Evolutionary conservation across 192 early-diverging fungal species (phyloP).

Genomic region (Backusella circina): DNA sequence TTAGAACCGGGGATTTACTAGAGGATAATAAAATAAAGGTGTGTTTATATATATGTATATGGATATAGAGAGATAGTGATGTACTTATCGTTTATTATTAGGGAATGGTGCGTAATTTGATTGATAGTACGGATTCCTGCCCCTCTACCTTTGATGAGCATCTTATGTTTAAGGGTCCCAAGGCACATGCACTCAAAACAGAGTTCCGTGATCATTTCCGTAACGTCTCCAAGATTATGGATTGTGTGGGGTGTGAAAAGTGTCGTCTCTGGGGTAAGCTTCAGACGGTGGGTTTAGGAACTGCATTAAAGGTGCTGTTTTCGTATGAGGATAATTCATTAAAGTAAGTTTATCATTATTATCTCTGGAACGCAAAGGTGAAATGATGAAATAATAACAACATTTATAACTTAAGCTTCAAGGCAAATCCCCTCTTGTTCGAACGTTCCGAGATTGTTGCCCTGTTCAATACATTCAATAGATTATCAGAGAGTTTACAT

Average conservation of each 20-base stretch:
- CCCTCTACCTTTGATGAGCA: conserved; percentile 89
- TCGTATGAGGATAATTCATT: conserved; percentile 74
- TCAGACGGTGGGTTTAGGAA: conserved; percentile 90
- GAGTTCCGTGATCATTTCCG: conserved; percentile 93
- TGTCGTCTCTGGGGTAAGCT: conserved; percentile 98
- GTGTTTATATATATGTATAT: not conserved
- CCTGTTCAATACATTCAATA: conserved; percentile 84
- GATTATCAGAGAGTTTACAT: conserved; percentile 81
- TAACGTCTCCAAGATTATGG: conserved; percentile 97
- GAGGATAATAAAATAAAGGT: conserved; percentile 55
- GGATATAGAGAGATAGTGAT: conserved; percentile 34
- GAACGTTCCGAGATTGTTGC: conserved; percentile 83
- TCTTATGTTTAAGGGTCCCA: conserved; percentile 71
- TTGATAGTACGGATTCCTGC: conserved; percentile 49
- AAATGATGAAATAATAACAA: no score
- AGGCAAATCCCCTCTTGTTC: conserved; percentile 50
- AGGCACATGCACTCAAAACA: conserved; percentile 59
- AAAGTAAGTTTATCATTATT: conserved; percentile 35
- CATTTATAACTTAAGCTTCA: conserved; percentile 27
- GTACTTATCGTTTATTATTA: not conserved
- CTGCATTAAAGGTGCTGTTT: conserved; percentile 95
- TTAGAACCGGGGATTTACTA: conserved; percentile 60
- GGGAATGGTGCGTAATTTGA: conserved; percentile 54
- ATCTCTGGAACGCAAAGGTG: no score
- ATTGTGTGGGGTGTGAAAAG: conserved; percentile 99